Percentiles rank a stretch among this genome's conserved stretches.
phyloP scores from a whole-genome alignment of 148 eudicot species.

The Rhododendron kiyosumense region DNA sequence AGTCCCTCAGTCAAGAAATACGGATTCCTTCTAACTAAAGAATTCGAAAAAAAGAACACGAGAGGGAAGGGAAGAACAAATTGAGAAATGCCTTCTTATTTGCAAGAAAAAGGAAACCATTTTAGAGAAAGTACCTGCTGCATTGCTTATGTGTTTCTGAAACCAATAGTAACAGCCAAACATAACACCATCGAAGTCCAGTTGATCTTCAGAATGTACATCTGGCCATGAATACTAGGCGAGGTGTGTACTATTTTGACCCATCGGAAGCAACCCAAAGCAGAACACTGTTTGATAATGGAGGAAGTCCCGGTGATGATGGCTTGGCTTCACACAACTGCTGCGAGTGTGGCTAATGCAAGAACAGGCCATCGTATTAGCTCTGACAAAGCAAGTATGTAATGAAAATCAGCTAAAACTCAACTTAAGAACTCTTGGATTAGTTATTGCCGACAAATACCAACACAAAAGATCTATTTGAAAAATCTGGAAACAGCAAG shows the following conservation, averaged over 20 bases:
- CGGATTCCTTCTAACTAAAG: too few relatives aligned
- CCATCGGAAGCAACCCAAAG: slow-evolving; percentile 60
- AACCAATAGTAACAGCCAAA: slow-evolving; percentile 67
- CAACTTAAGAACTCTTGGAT: slow-evolving; percentile 26
- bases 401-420: background rate
- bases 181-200: slow-evolving; percentile 70
- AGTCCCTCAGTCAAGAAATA: too few relatives aligned
- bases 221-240: slow-evolving; percentile 58
- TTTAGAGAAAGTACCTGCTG: slow-evolving; percentile 42
- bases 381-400: slow-evolving; percentile 28
- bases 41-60: too few relatives aligned
- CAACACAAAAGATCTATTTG: background rate
- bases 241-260: slow-evolving; percentile 70
- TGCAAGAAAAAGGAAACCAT: background rate
- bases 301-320: slow-evolving; percentile 70
- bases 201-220: slow-evolving; percentile 66
- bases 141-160: slow-evolving; percentile 65
- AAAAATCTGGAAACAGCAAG: background rate
- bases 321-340: slow-evolving; percentile 78
- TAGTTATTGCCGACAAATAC: slow-evolving; percentile 40
- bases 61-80: too few relatives aligned
- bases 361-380: slow-evolving; percentile 60
- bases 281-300: slow-evolving; percentile 67
- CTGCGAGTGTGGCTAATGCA: slow-evolving; percentile 65
- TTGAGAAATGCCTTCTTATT: too few relatives aligned